Percentiles rank a stretch among this genome's conserved stretches.
phyloP scores from a whole-genome alignment of 768 basidiomycete genomes.

The Termitomyces sp. region DNA sequence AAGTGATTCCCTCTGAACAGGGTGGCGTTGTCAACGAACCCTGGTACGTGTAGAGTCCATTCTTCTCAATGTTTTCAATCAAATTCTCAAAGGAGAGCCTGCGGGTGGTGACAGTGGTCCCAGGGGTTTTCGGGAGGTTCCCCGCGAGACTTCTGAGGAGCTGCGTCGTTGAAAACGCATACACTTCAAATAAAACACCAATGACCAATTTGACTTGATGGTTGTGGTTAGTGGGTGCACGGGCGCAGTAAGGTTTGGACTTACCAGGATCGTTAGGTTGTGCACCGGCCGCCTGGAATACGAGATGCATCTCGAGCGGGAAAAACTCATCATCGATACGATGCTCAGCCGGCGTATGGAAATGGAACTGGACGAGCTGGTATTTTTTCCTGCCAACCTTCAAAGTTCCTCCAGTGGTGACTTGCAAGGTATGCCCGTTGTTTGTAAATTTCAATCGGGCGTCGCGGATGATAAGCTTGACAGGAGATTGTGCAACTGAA shows the following conservation, averaged over 20 bases:
- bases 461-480: neutral
- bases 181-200: constrained; percentile 5
- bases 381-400: neutral
- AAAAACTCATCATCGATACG: constrained; percentile 3
- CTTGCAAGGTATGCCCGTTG: neutral
- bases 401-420: neutral
- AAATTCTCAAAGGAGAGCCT: neutral
- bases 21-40: constrained; percentile 12
- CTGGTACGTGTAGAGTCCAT: neutral
- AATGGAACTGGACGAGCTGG: constrained; percentile 8
- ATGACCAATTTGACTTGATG: neutral
- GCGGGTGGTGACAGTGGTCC: neutral
- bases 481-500: neutral
- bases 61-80: neutral
- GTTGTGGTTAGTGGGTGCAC: neutral
- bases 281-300: constrained; percentile 3
- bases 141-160: neutral
- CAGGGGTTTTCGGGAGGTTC: neutral
- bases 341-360: constrained; percentile 12
- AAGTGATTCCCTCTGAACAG: constrained; percentile 4
- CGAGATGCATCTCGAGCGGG: constrained; percentile 11
- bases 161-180: neutral
- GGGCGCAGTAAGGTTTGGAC: neutral
- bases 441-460: neutral
- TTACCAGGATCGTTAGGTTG: neutral